A percentile compares a stretch with the other conserved stretches of the same genome.
Evolutionary conservation across 352 stramenopile species (phyloP).

Genomic region (Phytophthora fragariaefolia): DNA sequence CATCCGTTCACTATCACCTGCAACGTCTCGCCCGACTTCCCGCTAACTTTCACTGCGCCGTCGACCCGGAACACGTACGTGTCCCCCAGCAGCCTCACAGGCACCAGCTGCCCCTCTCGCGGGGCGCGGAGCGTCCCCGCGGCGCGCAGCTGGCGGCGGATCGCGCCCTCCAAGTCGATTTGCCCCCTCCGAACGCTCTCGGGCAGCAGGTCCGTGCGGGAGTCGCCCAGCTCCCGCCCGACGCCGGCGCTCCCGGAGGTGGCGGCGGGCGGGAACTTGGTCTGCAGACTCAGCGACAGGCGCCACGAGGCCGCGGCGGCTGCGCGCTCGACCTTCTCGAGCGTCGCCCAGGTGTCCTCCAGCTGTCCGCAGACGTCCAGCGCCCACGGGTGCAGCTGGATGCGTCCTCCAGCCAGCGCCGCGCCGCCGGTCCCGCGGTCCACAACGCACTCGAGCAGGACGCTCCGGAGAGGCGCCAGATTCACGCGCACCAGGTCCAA

Average conservation of each 20-base stretch:
- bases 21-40: slow-evolving; percentile 5
- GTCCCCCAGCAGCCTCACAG: slow-evolving; percentile 56
- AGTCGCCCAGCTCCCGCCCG: slow-evolving; percentile 3
- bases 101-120: slow-evolving; percentile 38
- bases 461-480: not conserved
- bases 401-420: slow-evolving; percentile 22
- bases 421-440: slow-evolving; percentile 29
- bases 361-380: slow-evolving; percentile 38
- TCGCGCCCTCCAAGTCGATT: slow-evolving; percentile 38
- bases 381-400: slow-evolving; percentile 66
- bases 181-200: slow-evolving; percentile 49
- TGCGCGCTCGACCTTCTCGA: slow-evolving; percentile 22
- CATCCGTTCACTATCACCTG: slow-evolving; percentile 34
- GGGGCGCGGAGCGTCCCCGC: slow-evolving; percentile 20
- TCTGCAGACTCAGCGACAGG: slow-evolving; percentile 42
- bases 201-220: slow-evolving; percentile 37
- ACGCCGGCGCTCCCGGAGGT: slow-evolving; percentile 7
- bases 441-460: slow-evolving; percentile 48
- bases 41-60: not conserved
- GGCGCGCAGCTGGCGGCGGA: slow-evolving; percentile 48
- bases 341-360: slow-evolving; percentile 21
- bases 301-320: slow-evolving; percentile 6
- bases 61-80: slow-evolving; percentile 60
- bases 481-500: slow-evolving; percentile 26
- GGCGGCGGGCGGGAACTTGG: slow-evolving; percentile 39